Percentiles rank a stretch among this genome's conserved stretches.
phyloP scores from a whole-genome alignment of 1,139 yeast species.

The Yamadazyma triangularis region DNA sequence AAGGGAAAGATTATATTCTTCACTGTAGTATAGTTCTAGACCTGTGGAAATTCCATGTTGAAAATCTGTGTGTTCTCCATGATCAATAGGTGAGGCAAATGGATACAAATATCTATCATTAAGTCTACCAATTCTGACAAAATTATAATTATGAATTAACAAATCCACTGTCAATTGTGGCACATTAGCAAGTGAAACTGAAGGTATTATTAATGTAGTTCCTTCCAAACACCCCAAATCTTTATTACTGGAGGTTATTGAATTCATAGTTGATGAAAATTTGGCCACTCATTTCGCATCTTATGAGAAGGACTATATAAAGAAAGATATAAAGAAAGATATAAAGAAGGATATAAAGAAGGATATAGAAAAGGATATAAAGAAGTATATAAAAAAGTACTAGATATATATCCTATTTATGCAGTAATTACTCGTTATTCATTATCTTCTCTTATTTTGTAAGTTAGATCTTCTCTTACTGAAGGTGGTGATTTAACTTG shows the following conservation, averaged over 20 bases:
- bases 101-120: conserved; percentile 69
- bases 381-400: no score
- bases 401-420: no score
- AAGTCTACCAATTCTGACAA: conserved; percentile 49
- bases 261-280: no score
- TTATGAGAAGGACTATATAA: no score
- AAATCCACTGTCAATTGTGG: conserved; percentile 82
- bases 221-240: background rate
- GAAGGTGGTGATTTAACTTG: conserved; percentile 5
- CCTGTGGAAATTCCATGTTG: conserved; percentile 49
- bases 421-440: no score
- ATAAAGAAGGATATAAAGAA: no score
- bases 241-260: no score
- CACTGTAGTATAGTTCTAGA: conserved; percentile 53
- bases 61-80: conserved; percentile 6
- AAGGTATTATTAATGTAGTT: conserved; percentile 53
- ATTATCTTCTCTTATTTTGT: conserved; percentile 9
- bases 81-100: conserved; percentile 76
- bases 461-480: conserved; percentile 4
- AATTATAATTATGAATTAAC: conserved; percentile 57
- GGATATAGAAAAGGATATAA: no score
- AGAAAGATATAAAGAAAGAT: no score
- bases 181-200: conserved; percentile 83
- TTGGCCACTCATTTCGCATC: no score
- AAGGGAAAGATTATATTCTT: conserved; percentile 41